Conservation (phyloP, 2,329 filamentous ascomycete species). For the Ascochyta clinopodiicola region DNA sequence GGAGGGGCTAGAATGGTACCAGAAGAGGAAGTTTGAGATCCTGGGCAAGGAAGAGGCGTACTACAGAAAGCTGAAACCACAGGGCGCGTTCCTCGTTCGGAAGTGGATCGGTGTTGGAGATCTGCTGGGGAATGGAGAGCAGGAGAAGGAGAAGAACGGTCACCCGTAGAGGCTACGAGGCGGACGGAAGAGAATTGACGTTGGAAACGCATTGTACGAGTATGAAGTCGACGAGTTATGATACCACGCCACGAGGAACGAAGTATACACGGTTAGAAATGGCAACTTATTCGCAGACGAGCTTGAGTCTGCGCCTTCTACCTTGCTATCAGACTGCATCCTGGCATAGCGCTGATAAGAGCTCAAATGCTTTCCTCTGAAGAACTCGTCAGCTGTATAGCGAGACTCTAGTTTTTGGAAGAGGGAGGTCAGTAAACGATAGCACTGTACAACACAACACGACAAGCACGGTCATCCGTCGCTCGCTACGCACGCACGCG, state of each 20-base stretch:
- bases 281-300: not conserved
- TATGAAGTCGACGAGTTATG: not conserved
- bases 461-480: no score
- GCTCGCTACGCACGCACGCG: no score
- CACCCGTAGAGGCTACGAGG: not conserved
- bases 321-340: no score
- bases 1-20: conserved; percentile 67
- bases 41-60: conserved; percentile 61
- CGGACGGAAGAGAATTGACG: no score
- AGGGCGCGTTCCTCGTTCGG: conserved; percentile 61
- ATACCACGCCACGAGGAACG: not conserved
- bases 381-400: no score
- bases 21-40: conserved; percentile 62
- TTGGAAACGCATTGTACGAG: not conserved
- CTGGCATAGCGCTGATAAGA: no score
- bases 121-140: conserved; percentile 22
- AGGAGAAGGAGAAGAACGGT: not conserved
- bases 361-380: no score
- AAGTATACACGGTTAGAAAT: not conserved
- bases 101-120: conserved; percentile 51
- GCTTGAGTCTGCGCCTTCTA: not conserved
- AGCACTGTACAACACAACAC: no score
- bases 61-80: conserved; percentile 64
- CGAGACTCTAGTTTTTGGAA: no score
- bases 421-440: no score